Percentiles rank a stretch among this genome's conserved stretches.
phyloP scores from a whole-genome alignment of 805 yeast species.

The Cyberlindnera mrakii region DNA sequence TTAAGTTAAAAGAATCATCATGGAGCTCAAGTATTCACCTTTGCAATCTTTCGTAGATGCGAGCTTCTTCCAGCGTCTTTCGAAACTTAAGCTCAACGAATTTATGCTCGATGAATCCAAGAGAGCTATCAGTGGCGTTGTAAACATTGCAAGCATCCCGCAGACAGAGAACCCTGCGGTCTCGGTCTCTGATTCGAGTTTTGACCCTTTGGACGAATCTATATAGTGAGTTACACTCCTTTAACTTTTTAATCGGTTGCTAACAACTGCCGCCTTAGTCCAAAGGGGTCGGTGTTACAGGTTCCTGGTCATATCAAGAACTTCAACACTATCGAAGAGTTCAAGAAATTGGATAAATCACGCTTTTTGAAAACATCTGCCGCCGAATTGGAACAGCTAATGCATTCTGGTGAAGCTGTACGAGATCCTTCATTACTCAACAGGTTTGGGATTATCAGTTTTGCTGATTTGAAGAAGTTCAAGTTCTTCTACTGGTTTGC shows the following conservation, averaged over 20 bases:
- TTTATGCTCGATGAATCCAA: constrained; percentile 44
- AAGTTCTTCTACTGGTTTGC: constrained; percentile 88
- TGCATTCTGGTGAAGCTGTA: constrained; percentile 29
- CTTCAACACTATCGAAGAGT: constrained; percentile 82
- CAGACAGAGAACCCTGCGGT: constrained; percentile 27
- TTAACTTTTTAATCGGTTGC: not conserved
- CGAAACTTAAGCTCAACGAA: constrained; percentile 68
- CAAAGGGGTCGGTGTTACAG: constrained; percentile 17
- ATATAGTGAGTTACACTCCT: constrained; percentile 7
- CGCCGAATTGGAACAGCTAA: constrained; percentile 21
- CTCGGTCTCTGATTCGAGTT: constrained; percentile 25
- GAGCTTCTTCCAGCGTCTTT: constrained; percentile 73
- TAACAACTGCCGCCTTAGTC: constrained; percentile 6
- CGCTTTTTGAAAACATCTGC: constrained; percentile 43
- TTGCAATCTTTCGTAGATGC: constrained; percentile 76
- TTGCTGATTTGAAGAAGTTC: constrained; percentile 86
- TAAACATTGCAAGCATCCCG: constrained; percentile 25
- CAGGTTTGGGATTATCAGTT: constrained; percentile 52
- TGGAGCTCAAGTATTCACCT: constrained; percentile 30
- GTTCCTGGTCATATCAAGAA: constrained; percentile 44
- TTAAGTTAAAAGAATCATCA: not conserved
- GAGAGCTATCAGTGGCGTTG: constrained; percentile 23
- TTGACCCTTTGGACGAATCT: constrained; percentile 14
- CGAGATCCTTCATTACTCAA: constrained; percentile 35
- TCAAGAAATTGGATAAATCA: constrained; percentile 63